Percentiles rank a stretch among this genome's conserved stretches.
phyloP scores from a whole-genome alignment of 2,329 filamentous ascomycete species.

The Cladophialophora bantiana region DNA sequence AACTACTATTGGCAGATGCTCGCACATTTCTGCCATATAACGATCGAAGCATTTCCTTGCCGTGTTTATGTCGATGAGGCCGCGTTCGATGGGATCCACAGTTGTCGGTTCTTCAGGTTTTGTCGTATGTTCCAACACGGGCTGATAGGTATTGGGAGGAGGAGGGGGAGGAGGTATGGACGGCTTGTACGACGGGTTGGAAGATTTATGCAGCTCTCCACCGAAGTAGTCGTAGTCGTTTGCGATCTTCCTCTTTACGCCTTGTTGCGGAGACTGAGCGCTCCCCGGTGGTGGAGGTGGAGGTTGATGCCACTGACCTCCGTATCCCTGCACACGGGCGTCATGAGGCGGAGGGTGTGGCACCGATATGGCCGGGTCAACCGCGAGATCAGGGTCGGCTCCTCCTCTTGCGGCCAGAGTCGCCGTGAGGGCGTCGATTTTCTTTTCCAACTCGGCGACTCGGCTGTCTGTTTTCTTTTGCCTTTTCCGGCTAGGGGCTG shows the following conservation, averaged over 20 bases:
- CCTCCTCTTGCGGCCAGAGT: conserved; percentile 68
- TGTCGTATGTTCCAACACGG: conserved; percentile 23
- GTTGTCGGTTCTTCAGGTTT: conserved; percentile 37
- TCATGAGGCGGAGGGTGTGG: conserved; percentile 26
- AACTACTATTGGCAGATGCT: conserved; percentile 65
- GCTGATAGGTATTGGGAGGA: conserved; percentile 17
- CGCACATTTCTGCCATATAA: conserved; percentile 62
- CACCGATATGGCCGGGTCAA: conserved; percentile 36
- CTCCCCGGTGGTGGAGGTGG: conserved; percentile 18
- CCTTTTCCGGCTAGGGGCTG: conserved; percentile 75
- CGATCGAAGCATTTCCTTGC: conserved; percentile 65
- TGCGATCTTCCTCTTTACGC: conserved; percentile 38
- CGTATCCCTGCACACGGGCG: conserved; percentile 26
- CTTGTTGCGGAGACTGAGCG: conserved; percentile 29
- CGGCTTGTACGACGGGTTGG: conserved; percentile 26
- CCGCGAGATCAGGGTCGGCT: conserved; percentile 36
- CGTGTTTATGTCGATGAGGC: conserved; percentile 59
- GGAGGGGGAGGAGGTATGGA: conserved; percentile 8
- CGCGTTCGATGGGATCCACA: conserved; percentile 58
- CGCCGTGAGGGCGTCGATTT: conserved; percentile 86
- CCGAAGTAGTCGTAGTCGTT: conserved; percentile 39
- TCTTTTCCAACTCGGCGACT: conserved; percentile 89
- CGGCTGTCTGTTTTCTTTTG: conserved; percentile 92
- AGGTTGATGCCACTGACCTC: conserved; percentile 37
- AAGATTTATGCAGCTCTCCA: conserved; percentile 37